A percentile compares a stretch with the other conserved stretches of the same genome.
Evolutionary conservation across 2,329 filamentous ascomycete species (phyloP).

Genomic region (Neocucurbitaria cava): DNA sequence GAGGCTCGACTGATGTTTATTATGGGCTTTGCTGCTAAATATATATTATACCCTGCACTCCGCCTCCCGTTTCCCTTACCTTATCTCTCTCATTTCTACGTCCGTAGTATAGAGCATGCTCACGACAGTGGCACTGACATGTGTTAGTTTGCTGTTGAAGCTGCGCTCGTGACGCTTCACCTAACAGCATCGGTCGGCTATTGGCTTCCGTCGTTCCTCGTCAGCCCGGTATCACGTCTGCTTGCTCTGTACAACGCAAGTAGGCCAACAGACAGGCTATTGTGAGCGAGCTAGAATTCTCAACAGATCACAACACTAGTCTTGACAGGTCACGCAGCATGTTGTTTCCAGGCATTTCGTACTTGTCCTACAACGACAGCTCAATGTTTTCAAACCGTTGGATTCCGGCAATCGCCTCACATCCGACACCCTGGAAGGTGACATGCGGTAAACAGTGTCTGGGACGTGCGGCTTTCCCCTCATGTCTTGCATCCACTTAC

Average conservation of each 20-base stretch:
- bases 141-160: background rate
- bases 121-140: background rate
- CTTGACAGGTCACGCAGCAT: background rate
- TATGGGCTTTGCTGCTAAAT: conserved; percentile 28
- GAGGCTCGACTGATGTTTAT: conserved; percentile 29
- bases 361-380: background rate
- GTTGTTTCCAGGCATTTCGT: background rate
- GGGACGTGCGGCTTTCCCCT: background rate
- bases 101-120: background rate
- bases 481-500: background rate
- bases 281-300: background rate
- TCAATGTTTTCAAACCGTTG: background rate
- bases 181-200: background rate
- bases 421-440: background rate
- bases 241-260: background rate
- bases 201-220: background rate
- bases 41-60: conserved; percentile 24
- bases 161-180: background rate
- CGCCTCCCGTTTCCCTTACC: background rate
- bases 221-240: background rate
- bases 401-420: background rate
- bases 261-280: background rate
- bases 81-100: background rate
- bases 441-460: background rate
- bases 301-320: background rate